Conservation (phyloP, 192 early-diverging fungal genomes). For the Coemansia sp. region DNA sequence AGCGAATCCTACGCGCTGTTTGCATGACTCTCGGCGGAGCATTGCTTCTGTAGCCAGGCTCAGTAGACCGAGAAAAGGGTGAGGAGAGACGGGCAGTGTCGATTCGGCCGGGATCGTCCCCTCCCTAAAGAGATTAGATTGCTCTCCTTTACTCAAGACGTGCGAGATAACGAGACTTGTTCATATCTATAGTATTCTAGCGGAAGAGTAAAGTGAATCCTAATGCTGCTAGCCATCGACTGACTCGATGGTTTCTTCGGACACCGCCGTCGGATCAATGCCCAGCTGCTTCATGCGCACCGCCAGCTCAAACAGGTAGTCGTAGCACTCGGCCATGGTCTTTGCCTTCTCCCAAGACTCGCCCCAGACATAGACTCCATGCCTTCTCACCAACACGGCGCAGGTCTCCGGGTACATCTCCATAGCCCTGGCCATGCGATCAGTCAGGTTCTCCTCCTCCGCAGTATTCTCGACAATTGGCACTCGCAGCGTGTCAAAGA, state of each 20-base stretch:
- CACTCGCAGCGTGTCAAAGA: constrained; percentile 82
- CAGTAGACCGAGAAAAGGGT: too few relatives aligned
- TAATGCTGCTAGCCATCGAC: constrained; percentile 13
- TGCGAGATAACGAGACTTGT: too few relatives aligned
- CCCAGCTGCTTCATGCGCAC: constrained; percentile 89
- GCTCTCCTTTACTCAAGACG: too few relatives aligned
- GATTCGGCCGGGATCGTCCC: too few relatives aligned
- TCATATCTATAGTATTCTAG: too few relatives aligned
- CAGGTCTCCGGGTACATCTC: constrained; percentile 84
- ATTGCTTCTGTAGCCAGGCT: too few relatives aligned
- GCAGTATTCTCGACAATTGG: constrained; percentile 98
- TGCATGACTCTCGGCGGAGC: too few relatives aligned
- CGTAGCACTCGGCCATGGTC: constrained; percentile 97
- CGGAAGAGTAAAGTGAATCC: too few relatives aligned
- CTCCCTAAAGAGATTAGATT: too few relatives aligned
- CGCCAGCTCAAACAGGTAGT: constrained; percentile 97
- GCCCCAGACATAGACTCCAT: constrained; percentile 99
- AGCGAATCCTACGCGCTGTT: too few relatives aligned
- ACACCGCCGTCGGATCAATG: constrained; percentile 67
- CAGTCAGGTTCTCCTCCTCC: constrained; percentile 88
- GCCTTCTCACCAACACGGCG: constrained; percentile 92
- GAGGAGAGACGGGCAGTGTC: too few relatives aligned
- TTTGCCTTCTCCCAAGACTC: constrained; percentile 97
- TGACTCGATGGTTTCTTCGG: constrained; percentile 15
- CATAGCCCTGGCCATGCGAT: constrained; percentile 89